Evolutionary conservation across 192 early-diverging fungal species (phyloP).

Genomic region (Kickxella alabastrina): DNA sequence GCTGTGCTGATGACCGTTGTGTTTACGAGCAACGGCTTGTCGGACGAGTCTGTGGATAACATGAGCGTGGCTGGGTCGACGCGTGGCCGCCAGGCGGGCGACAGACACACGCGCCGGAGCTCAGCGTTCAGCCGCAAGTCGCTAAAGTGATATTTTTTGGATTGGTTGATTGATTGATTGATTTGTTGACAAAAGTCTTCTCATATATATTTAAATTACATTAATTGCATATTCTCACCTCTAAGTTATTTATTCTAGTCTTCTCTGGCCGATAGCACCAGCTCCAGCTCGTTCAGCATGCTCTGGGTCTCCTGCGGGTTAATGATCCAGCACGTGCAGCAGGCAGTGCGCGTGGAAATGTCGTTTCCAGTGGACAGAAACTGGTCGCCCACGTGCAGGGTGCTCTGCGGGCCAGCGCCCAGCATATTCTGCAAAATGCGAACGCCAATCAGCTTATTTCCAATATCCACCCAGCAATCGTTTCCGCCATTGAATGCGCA

Average conservation of each 20-base stretch:
- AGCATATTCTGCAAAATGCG: constrained; percentile 70
- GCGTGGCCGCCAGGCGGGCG: constrained; percentile 17
- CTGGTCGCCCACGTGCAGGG: constrained; percentile 88
- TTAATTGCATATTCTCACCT: no score
- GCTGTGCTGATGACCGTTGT: constrained; percentile 14
- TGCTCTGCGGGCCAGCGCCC: constrained; percentile 55
- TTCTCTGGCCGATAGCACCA: no score
- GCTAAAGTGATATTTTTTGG: constrained; percentile 8
- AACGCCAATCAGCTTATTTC: constrained; percentile 92
- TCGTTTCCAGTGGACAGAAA: constrained; percentile 92
- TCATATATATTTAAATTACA: no score
- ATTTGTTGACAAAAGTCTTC: no score
- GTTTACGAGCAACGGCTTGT: constrained; percentile 13
- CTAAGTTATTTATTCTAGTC: no score
- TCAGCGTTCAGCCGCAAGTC: constrained; percentile 50
- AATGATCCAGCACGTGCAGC: constrained; percentile 88
- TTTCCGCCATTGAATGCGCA: constrained; percentile 91
- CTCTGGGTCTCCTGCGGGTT: constrained; percentile 78
- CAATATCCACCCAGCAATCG: constrained; percentile 92
- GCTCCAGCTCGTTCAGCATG: constrained; percentile 66
- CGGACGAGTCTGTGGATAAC: constrained; percentile 17
- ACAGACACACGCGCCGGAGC: constrained; percentile 35
- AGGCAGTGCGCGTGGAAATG: constrained; percentile 74
- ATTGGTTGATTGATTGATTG: no score
- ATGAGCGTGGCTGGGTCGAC: constrained; percentile 28